These are phyloP conservation scores for Dysphania ambrosioides DNA, from an alignment of 148 eudicot genomes.

Conservation along the genomic window DNA sequence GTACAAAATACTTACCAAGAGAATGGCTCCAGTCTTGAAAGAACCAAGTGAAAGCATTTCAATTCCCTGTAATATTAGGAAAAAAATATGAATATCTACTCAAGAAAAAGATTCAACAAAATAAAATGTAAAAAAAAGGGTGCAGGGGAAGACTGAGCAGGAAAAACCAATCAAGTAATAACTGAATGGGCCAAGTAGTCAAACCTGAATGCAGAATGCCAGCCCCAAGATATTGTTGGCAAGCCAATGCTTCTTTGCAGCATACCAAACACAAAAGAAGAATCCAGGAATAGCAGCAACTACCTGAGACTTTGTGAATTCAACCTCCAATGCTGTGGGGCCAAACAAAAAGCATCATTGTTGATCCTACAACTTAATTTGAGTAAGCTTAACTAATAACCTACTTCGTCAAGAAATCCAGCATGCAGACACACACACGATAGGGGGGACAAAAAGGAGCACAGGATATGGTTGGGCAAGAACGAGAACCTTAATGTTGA, in stretches of 20 bases:
- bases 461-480: too few species aligned
- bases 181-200: slow-evolving; percentile 1
- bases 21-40: slow-evolving; percentile 95
- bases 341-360: slow-evolving; percentile 26
- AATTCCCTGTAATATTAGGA: slow-evolving; percentile 72
- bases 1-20: slow-evolving; percentile 69
- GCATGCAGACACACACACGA: too few species aligned
- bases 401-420: slow-evolving; percentile 6
- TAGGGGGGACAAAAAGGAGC: too few species aligned
- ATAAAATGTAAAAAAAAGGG: neutral
- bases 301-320: slow-evolving; percentile 89
- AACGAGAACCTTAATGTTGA: too few species aligned
- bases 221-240: slow-evolving; percentile 92
- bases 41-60: slow-evolving; percentile 99
- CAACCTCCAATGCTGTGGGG: slow-evolving; percentile 82
- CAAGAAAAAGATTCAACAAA: neutral
- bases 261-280: slow-evolving; percentile 96
- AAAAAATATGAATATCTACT: neutral
- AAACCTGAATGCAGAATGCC: slow-evolving; percentile 93
- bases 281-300: slow-evolving; percentile 88
- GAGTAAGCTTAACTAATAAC: neutral
- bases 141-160: too few species aligned
- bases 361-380: slow-evolving; percentile 18
- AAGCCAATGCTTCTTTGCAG: slow-evolving; percentile 94
- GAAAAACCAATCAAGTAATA: neutral